phyloP scores from a whole-genome alignment of 2,329 filamentous ascomycete genomes.

The Graphilbum fragrans region DNA sequence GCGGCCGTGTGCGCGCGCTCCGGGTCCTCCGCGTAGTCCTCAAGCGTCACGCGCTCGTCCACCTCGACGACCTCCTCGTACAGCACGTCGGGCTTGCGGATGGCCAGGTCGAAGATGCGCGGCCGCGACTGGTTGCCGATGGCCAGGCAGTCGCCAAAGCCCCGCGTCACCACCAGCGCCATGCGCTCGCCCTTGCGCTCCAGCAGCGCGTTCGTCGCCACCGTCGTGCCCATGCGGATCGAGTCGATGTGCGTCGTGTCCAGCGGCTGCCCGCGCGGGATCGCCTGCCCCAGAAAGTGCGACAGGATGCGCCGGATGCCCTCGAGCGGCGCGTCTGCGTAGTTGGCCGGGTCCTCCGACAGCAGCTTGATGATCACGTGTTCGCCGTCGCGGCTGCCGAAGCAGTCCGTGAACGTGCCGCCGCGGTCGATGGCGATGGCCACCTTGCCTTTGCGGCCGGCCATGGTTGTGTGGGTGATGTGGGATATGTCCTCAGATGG shows the following conservation, averaged over 20 bases:
- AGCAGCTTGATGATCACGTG: constrained; percentile 37
- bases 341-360: constrained; percentile 77
- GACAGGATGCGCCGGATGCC: constrained; percentile 79
- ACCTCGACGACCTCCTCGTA: constrained; percentile 82
- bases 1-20: constrained; percentile 47
- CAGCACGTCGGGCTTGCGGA: constrained; percentile 74
- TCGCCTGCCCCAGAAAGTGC: constrained; percentile 61
- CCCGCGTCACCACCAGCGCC: constrained; percentile 75
- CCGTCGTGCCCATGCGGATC: constrained; percentile 92
- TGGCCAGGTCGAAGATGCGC: constrained; percentile 82
- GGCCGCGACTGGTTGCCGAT: constrained; percentile 89
- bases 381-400: constrained; percentile 54
- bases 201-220: constrained; percentile 82
- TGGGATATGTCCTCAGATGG: too few species aligned
- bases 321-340: constrained; percentile 81
- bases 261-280: constrained; percentile 65
- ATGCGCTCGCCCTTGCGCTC: constrained; percentile 86
- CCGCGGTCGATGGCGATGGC: constrained; percentile 65
- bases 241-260: constrained; percentile 78
- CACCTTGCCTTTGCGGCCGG: constrained; percentile 71
- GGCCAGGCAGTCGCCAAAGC: constrained; percentile 75
- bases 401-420: constrained; percentile 87
- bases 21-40: constrained; percentile 87
- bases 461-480: too few species aligned
- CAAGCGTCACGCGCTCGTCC: constrained; percentile 79